Base-by-base conservation (phyloP, 345 rosid species). In the Syzygium jambos region DNA sequence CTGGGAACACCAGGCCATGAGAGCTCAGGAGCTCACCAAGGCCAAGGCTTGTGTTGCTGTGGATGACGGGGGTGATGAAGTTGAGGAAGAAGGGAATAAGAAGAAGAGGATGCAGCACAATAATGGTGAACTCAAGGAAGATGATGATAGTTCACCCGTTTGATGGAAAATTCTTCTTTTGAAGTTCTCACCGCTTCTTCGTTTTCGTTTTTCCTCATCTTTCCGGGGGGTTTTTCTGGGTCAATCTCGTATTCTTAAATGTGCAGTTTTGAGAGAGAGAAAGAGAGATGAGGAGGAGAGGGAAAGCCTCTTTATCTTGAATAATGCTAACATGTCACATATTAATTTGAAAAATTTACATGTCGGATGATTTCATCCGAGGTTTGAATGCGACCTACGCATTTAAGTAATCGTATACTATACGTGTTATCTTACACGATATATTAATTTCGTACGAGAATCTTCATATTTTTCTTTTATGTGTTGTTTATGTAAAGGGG, bases 11-110 rank as follows among this genome's bases (percentile, higher is more conserved):
- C 87, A 89, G 54, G 89, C 90, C 14, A 16, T 84, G 77, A 87
- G 90, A 85, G 90, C 90, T 30, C 85, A 87, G 63, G 80, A 87
- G 53, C 88, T 87, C 30, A 89, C 90, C 15, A 23, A 56, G 53
- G 87, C 55, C 21, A 65, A 57, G 27, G 51, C 29, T 19, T 21
- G n/a, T 63, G 84, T 46, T 53, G 83, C 84, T 80, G 80, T 13
- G 29, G 73, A 22, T 14, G 15, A 25, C 6, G 53, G 77, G 13
- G 87, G 56, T 29, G 78, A 77, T 17, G 78, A 78, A 41, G 49
- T 68, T 49, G 82, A 85, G 49, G 85, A 85, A 16, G 78, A 85
- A 21, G 87, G 57, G 56, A 46, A 51, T 27, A 51, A 86, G 87
- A 38, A 84, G 53, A 49, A 52, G 4, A 73, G 30, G 52, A 52